Percentiles rank a stretch among this genome's conserved stretches.
phyloP scores from a whole-genome alignment of 345 rosid species.

The Salix koriyanagi region DNA sequence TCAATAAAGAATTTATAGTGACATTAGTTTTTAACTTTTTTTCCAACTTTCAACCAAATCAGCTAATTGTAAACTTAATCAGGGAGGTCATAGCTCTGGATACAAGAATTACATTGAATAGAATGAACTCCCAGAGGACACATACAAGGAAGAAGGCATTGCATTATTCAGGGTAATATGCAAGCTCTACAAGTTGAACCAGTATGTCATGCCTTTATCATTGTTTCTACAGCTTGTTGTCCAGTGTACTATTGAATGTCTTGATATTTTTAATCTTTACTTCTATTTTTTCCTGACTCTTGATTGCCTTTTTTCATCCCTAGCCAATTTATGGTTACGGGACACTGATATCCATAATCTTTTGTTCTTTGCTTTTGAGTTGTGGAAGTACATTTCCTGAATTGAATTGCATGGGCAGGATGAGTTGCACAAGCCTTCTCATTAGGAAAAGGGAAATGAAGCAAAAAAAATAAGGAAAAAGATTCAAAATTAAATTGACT shows the following conservation, averaged over 20 bases:
- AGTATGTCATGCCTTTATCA: slow-evolving; percentile 40
- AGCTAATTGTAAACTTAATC: slow-evolving; percentile 22
- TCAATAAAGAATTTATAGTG: background rate
- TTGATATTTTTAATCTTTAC: background rate
- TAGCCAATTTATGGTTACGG: background rate
- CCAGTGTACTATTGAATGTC: background rate
- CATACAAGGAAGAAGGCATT: slow-evolving; percentile 68
- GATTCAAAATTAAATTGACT: no score
- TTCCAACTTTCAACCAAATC: slow-evolving; percentile 9
- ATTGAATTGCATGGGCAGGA: background rate
- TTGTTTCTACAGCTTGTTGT: background rate
- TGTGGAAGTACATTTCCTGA: background rate
- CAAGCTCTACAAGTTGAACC: slow-evolving; percentile 97
- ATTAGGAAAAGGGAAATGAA: background rate
- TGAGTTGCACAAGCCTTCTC: background rate
- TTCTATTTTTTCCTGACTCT: background rate
- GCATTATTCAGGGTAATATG: slow-evolving; percentile 85
- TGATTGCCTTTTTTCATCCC: background rate
- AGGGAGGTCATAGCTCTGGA: slow-evolving; percentile 92
- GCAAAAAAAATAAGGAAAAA: background rate
- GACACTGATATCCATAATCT: background rate
- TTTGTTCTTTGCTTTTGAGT: background rate
- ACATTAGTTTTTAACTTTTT: background rate
- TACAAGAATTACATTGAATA: slow-evolving; percentile 71
- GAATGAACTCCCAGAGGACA: slow-evolving; percentile 72